These are phyloP conservation scores for Aspergillus sp. DNA, from an alignment of 2,329 filamentous ascomycete species.

Conservation along the genomic window DNA sequence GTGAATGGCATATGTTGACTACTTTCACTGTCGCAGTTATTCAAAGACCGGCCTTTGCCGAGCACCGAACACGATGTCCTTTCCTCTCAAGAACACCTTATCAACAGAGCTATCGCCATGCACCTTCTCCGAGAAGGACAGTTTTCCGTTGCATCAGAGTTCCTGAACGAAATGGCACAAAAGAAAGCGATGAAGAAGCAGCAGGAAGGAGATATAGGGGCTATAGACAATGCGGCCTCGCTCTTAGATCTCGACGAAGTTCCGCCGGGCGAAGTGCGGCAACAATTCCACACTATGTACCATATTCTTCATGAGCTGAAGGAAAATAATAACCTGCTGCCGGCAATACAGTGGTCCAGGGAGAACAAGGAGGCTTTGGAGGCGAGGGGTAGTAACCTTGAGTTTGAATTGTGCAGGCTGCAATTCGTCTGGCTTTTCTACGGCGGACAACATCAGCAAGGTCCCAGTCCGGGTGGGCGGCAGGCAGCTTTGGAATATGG, in stretches of 20 bases:
- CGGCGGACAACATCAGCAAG: conserved; percentile 60
- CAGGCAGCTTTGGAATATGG: conserved; percentile 73
- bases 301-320: conserved; percentile 78
- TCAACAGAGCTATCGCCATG: conserved; percentile 95
- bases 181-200: conserved; percentile 44
- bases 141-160: conserved; percentile 83
- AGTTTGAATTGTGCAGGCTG: conserved; percentile 89
- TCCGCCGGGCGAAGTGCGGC: conserved; percentile 69
- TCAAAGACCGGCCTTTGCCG: conserved; percentile 68
- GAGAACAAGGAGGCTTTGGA: conserved; percentile 71
- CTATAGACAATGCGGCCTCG: conserved; percentile 42
- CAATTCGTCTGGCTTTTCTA: conserved; percentile 89
- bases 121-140: conserved; percentile 93
- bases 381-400: conserved; percentile 82
- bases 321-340: conserved; percentile 68
- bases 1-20: neutral
- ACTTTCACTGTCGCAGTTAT: conserved; percentile 52
- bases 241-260: conserved; percentile 59
- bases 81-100: conserved; percentile 70
- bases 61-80: conserved; percentile 80
- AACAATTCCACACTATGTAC: conserved; percentile 88
- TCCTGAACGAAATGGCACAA: conserved; percentile 70
- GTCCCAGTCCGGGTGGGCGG: conserved; percentile 33
- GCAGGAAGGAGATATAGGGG: conserved; percentile 30
- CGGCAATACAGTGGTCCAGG: conserved; percentile 86